Base-by-base conservation (phyloP, 2,329 filamentous ascomycete genomes). In the Daldinia sp. region DNA sequence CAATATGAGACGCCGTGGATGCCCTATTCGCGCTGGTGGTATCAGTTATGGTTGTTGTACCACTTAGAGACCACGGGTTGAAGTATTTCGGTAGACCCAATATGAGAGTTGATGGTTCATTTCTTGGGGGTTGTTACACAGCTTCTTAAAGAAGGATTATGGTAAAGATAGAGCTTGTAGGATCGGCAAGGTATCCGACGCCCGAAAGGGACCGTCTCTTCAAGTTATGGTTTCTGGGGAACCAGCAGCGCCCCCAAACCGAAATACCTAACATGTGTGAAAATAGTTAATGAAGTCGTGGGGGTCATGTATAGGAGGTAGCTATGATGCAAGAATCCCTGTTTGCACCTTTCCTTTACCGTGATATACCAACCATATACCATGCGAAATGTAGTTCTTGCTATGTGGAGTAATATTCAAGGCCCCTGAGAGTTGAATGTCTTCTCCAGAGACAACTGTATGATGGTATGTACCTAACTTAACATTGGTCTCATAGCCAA, bases 221-320 rank as follows among this genome's bases (percentile, higher is more conserved):
- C 63, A 67, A 62, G 53, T 62, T 62, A 15, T 54, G 65, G 51
- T 60, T 69, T 65, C 66, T 63, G 63, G 60, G 69, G 65, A 65
- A 68, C 61, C 12, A 60, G 59, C 37, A 62, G 23, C 23, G 48
- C 30, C 60, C 62, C 51, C 63, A 50, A 63, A 60, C 35, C 46
- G 12, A 59, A 39, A 26, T 56, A 53, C 44, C n/a, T 23, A 51
- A 37, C 23, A 69, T 60, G 30, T 58, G 10, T 46, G 33, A 50
- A 48, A 67, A 59, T 39, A 67, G 61, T 60, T 55, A 60, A 61
- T 60, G 62, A 68, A 28, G 55, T 15, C 59, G 69, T 70, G 69
- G 69, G 69, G 69, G 67, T 70, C 69, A 66, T 54, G 18, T 54
- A 39, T 33, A 7, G 12, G 10, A 39, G 35, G 2, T n/a, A 26